Conservation (phyloP, 2,329 filamentous ascomycete genomes). For the Cladosporium velox region DNA sequence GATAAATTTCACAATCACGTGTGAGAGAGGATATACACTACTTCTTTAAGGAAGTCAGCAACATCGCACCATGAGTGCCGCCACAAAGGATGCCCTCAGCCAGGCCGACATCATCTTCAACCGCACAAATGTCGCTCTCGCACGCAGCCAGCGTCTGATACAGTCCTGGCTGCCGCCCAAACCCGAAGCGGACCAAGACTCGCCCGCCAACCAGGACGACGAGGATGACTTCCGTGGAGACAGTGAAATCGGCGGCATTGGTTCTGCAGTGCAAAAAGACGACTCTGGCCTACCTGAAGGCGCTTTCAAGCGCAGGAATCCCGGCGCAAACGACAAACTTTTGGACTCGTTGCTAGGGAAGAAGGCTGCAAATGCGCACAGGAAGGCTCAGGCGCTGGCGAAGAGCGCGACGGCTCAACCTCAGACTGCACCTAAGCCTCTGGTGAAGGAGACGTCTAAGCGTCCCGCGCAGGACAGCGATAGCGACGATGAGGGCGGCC, state of each 20-base stretch:
- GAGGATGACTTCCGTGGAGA: slow-evolving; percentile 52
- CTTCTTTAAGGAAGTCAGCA: background rate
- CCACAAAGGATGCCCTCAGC: slow-evolving; percentile 15
- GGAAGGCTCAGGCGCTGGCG: slow-evolving; percentile 26
- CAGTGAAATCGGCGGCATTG: slow-evolving; percentile 25
- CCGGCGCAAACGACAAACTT: slow-evolving; percentile 46
- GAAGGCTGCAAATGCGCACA: slow-evolving; percentile 40
- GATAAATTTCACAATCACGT: background rate
- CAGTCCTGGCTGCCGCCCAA: slow-evolving; percentile 56
- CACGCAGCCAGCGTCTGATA: slow-evolving; percentile 56
- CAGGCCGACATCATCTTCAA: slow-evolving; percentile 58
- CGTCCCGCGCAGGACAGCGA: slow-evolving; percentile 30
- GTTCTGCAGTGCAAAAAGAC: slow-evolving; percentile 22
- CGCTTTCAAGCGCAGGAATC: slow-evolving; percentile 39
- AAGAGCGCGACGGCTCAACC: slow-evolving; percentile 14
- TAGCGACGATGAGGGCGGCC: slow-evolving; percentile 39
- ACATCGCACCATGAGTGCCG: slow-evolving; percentile 3
- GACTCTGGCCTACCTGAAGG: slow-evolving; percentile 34
- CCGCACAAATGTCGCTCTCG: slow-evolving; percentile 54
- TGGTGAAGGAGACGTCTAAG: slow-evolving; percentile 15
- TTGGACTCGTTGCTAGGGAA: slow-evolving; percentile 47
- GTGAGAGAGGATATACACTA: background rate
- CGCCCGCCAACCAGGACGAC: slow-evolving; percentile 33
- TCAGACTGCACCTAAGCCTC: slow-evolving; percentile 18
- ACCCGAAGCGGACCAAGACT: slow-evolving; percentile 44